Base-by-base conservation (phyloP, 495 filamentous ascomycete species). In the Amniculicola lignicola region DNA sequence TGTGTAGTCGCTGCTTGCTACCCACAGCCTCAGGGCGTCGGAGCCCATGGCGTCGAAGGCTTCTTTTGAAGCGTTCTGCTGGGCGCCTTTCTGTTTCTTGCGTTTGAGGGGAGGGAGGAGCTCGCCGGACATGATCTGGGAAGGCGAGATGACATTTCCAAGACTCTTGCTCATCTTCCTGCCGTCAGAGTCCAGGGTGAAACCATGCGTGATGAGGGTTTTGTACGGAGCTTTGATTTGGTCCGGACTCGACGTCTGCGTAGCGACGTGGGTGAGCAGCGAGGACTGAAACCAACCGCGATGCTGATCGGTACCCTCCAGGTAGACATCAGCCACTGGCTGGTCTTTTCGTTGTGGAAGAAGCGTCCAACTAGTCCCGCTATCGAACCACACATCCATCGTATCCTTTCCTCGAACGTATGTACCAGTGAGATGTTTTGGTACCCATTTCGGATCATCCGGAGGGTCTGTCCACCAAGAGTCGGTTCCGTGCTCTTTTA, bases 301-400 rank as follows among this genome's bases (percentile, higher is more conserved):
- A 67, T 96, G 92, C 64, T 99, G 93, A 68, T 99, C 93, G 2
- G 82, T 85, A 22, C 93, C 93, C 74, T 99, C 93, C 4, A 97
- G 77, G 65, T 95, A 97, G 25, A 96, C 77, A 67, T 97, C 91
- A 1, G 89, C 88, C 19, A 82, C 78, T 18, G 77, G 74, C 24
- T 82, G 77, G 18, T 59, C 63, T 12, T 14, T 58, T 37, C 39
- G 72, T 62, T 55, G 16, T 2, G 47, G 52, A 22, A 84, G 75
- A 43, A 77, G 74, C 0, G 89, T 84, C 93, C 93, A 99, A 66
- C 88, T 96, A 44, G 88, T 96, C 4, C 93, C 93, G 60, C 92
- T 96, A 69, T 99, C 93, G 64, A 97, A 97, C 93, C 93, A 99
- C 19, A 99, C 93, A 71, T 99, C 93, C 93, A 99, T 97, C 0